phyloP scores from a whole-genome alignment of 2,329 filamentous ascomycete genomes.

The Alternaria arborescens region DNA sequence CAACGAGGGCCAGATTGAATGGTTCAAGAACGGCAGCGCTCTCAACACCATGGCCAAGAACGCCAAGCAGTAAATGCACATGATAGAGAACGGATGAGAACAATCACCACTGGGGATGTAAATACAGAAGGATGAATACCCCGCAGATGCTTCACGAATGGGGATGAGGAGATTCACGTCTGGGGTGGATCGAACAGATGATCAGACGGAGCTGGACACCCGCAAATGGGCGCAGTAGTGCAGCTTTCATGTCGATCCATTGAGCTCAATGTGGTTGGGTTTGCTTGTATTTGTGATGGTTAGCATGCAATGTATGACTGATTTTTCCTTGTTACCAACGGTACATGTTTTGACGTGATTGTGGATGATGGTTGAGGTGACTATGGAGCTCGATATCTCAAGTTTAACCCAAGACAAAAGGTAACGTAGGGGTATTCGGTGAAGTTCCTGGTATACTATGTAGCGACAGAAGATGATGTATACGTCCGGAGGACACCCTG shows the following conservation, averaged over 20 bases:
- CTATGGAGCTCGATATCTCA: background rate
- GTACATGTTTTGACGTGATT: background rate
- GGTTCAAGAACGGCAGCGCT: slow-evolving; percentile 98
- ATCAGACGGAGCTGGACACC: slow-evolving; percentile 28
- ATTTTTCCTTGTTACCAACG: slow-evolving; percentile 25
- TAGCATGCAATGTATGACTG: slow-evolving; percentile 51
- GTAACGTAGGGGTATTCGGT: background rate
- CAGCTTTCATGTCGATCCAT: slow-evolving; percentile 40
- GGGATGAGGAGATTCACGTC: slow-evolving; percentile 21
- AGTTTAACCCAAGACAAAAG: background rate
- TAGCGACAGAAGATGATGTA: background rate
- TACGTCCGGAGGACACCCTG: background rate
- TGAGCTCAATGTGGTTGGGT: slow-evolving; percentile 40
- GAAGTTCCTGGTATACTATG: background rate
- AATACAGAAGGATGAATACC: slow-evolving; percentile 38
- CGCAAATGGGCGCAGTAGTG: slow-evolving; percentile 27
- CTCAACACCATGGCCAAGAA: slow-evolving; percentile 97
- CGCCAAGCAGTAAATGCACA: slow-evolving; percentile 35
- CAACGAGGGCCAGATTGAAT: slow-evolving; percentile 97
- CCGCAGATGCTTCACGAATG: slow-evolving; percentile 30
- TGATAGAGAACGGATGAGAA: slow-evolving; percentile 14
- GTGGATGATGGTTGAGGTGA: background rate
- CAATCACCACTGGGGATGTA: slow-evolving; percentile 44
- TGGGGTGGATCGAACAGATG: slow-evolving; percentile 33
- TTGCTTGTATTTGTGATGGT: slow-evolving; percentile 50